Evolutionary conservation across 1,284 basidiomycete genomes (phyloP).

Genomic region (Marasmius tenuissimus): DNA sequence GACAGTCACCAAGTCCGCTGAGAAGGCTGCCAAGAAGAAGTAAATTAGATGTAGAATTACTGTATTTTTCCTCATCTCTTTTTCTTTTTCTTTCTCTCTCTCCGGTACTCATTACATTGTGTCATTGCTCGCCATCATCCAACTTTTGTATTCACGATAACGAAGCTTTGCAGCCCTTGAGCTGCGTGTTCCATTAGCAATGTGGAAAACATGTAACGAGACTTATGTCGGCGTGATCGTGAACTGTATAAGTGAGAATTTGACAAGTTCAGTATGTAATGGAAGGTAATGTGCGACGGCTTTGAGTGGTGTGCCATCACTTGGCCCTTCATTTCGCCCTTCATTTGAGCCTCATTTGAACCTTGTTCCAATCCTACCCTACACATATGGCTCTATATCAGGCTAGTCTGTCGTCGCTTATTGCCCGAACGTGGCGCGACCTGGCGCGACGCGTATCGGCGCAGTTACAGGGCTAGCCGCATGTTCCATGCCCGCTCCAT

Average conservation of each 20-base stretch:
- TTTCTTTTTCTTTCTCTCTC: slow-evolving; percentile 45
- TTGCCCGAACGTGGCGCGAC: no score
- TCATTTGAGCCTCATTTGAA: no score
- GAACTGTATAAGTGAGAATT: background rate
- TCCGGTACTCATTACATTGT: slow-evolving; percentile 49
- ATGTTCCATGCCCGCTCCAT: no score
- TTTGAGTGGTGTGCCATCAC: background rate
- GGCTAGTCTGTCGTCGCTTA: no score
- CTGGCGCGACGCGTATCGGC: no score
- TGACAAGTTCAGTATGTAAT: background rate
- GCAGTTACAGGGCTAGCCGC: no score
- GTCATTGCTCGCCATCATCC: slow-evolving; percentile 29
- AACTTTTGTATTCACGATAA: slow-evolving; percentile 55
- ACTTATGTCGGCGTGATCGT: background rate
- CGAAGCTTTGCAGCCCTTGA: slow-evolving; percentile 27
- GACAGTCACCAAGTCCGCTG: slow-evolving; percentile 90
- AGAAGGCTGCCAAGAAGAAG: slow-evolving; percentile 97
- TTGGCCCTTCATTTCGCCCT: background rate
- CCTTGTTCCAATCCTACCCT: background rate
- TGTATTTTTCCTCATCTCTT: slow-evolving; percentile 48
- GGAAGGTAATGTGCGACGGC: no score
- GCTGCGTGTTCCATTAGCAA: slow-evolving; percentile 1
- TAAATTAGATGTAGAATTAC: slow-evolving; percentile 78
- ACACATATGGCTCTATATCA: background rate
- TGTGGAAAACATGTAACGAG: background rate